Evolutionary conservation across 768 basidiomycete genomes (phyloP), one percentile per base, ranked within the genome.

Genomic region (Russula vinacea): DNA sequence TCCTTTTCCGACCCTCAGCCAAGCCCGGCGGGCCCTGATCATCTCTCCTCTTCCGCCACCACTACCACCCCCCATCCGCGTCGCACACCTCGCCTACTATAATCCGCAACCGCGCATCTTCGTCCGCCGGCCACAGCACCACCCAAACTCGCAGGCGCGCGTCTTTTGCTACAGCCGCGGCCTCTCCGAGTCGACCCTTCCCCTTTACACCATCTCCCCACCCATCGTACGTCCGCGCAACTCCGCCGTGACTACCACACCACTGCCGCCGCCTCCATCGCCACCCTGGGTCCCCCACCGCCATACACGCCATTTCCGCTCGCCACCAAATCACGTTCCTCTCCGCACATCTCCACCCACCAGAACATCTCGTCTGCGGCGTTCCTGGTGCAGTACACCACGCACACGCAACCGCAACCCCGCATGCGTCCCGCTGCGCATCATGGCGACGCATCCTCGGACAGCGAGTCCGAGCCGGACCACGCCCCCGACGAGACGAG

Each of bases 391-490:
- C 57, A 67, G 24, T 67, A 62, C 35, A n/a, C n/a, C n/a, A n/a
- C n/a, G n/a, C n/a, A n/a, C n/a, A 26, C 58, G 10, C 56, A 55
- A 22, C 55, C 58, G 5, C 52, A 55, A 22, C 55, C 47, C 9
- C 58, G 13, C 54, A 65, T 62, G 65, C 64, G 63, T 17, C 22
- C 35, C 40, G n/a, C 35, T 33, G n/a, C 53, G 39, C 58, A 37
- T 19, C n/a, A n/a, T n/a, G n/a, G n/a, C n/a, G 64, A 40, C 55
- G 44, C 55, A 24, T 17, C 42, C 17, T 49, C 58, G 3, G 68
- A 69, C 22, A 61, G 62, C 53, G 66, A 67, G 10, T 67, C 57
- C 11, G 66, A 67, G 29, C 50, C 44, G 24, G 65, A 66, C 35
- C 44, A 45, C 42, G 1, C 24, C 29, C 29, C 2, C 5, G 29